Evolutionary conservation across 2,329 filamentous ascomycete species (phyloP), one percentile per base, ranked within the genome.

Genomic region (Mycosphaerella arachidis): DNA sequence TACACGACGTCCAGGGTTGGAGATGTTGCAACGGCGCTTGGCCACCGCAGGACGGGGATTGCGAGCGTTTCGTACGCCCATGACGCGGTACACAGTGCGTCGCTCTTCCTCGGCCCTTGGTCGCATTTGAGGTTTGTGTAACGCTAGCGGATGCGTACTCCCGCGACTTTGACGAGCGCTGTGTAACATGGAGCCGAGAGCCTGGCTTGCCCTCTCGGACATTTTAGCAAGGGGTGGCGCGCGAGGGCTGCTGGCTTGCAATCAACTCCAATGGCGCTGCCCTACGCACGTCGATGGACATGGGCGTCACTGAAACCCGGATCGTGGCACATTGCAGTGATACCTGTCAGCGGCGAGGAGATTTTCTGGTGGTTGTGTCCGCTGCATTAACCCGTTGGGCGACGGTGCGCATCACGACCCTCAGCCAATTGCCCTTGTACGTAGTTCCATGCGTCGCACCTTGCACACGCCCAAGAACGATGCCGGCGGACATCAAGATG

Each of bases 381-480:
- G 40, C 43, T 57, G 56, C 56, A 57, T 57, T 57, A 53, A 35
- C 56, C 56, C 56, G 56, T 52, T 53, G 48, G 48, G 56, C 48
- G 56, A 57, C 46, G 24, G 31, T 46, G 56, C 56, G 56, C 55
- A 43, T 57, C 55, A 16, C 20, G 30, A 29, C 29, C 35, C 13
- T 29, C 35, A 27, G 53, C 53, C 53, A 54, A 43, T 55, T 55
- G 53, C 37, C 37, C 29, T 24, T 48, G 43, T 56, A 48, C 54
- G 54, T 56, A 48, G 29, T 48, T 24, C 20, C 18, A 46, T 46
- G 29, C 52, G 40, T 55, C 53, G 18, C 46, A 55, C 40, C 37
- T 55, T 9, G 18, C 53, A 55, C 53, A 46, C 18, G 29, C 37
- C 53, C 20, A 30, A 18, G 33, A 1, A 30, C 37, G 35, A 50